Evolutionary conservation across 139 green algal species (phyloP).

Genomic region (Chlamydomonas applanata): DNA sequence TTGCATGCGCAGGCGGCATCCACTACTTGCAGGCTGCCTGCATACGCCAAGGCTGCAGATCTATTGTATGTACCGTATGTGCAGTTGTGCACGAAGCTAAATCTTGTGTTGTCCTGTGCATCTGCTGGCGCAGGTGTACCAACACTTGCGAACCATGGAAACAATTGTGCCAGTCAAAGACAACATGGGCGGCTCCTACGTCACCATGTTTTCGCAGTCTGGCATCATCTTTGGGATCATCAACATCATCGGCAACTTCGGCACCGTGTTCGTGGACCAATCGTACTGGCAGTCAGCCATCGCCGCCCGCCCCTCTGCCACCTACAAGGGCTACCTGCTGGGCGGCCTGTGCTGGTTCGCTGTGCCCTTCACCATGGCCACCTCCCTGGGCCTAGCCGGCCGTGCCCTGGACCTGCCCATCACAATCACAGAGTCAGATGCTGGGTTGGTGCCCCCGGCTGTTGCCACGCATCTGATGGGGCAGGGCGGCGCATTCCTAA

Average conservation of each 20-base stretch:
- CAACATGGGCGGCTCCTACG: conserved; percentile 83
- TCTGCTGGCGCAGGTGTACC: too few species aligned
- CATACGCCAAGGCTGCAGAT: too few species aligned
- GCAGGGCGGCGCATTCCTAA: conserved; percentile 62
- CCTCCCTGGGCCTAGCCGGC: conserved; percentile 81
- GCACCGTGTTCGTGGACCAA: conserved; percentile 92
- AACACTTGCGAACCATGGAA: too few species aligned
- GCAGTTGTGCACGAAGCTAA: too few species aligned
- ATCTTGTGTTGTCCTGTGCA: too few species aligned
- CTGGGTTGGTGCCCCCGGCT: conserved; percentile 75
- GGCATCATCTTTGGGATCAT: conserved; percentile 95
- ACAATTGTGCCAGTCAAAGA: conserved; percentile 49
- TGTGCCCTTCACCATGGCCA: conserved; percentile 93
- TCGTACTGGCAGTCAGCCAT: conserved; percentile 89
- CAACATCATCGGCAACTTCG: conserved; percentile 93
- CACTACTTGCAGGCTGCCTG: too few species aligned
- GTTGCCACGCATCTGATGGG: conserved; percentile 69
- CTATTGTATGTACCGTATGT: too few species aligned
- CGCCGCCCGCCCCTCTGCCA: conserved; percentile 77
- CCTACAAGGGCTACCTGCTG: conserved; percentile 77
- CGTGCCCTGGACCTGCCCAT: conserved; percentile 87
- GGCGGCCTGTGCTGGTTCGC: conserved; percentile 90
- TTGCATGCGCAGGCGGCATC: too few species aligned
- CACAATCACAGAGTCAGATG: conserved; percentile 38
- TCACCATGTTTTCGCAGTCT: conserved; percentile 87